Conservation (phyloP, 2,329 filamentous ascomycete species). For the Waltergamsia citrina region DNA sequence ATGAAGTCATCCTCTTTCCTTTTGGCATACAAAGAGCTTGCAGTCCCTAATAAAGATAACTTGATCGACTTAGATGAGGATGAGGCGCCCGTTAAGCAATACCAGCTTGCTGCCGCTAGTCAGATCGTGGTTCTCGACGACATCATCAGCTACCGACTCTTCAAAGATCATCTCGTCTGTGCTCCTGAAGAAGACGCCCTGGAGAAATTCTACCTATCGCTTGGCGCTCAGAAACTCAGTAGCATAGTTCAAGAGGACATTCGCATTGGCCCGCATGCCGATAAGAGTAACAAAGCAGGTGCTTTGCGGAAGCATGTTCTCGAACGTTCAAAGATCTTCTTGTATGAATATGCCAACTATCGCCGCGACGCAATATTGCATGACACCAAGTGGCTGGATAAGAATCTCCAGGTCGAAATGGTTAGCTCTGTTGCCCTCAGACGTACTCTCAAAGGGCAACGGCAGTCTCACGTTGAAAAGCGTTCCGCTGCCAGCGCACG, state of each 20-base stretch:
- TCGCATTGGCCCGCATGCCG: conserved; percentile 55
- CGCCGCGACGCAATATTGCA: conserved; percentile 71
- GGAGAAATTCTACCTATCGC: conserved; percentile 73
- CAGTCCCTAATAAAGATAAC: conserved; percentile 31
- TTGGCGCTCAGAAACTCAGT: conserved; percentile 71
- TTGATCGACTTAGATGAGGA: conserved; percentile 49
- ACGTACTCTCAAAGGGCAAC: conserved; percentile 63
- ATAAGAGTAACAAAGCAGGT: conserved; percentile 59
- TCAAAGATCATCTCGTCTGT: conserved; percentile 75
- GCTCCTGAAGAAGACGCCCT: conserved; percentile 84
- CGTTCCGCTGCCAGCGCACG: conserved; percentile 60
- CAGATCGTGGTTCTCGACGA: conserved; percentile 78
- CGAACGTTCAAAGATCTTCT: conserved; percentile 81
- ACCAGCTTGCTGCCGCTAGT: conserved; percentile 62
- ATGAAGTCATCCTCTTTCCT: conserved; percentile 72
- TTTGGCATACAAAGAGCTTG: conserved; percentile 71
- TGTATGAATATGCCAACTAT: conserved; percentile 67
- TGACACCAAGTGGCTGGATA: conserved; percentile 84
- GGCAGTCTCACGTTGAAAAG: conserved; percentile 63
- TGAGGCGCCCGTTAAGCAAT: conserved; percentile 61
- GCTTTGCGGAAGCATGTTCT: conserved; percentile 72
- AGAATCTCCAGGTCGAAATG: conserved; percentile 67
- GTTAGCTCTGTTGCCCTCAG: conserved; percentile 72
- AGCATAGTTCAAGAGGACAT: conserved; percentile 71
- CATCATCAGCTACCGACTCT: conserved; percentile 79